Evolutionary conservation across 1,284 basidiomycete species (phyloP), one percentile per base, ranked within the genome.

Genomic region (Mycocalia duriaeana): DNA sequence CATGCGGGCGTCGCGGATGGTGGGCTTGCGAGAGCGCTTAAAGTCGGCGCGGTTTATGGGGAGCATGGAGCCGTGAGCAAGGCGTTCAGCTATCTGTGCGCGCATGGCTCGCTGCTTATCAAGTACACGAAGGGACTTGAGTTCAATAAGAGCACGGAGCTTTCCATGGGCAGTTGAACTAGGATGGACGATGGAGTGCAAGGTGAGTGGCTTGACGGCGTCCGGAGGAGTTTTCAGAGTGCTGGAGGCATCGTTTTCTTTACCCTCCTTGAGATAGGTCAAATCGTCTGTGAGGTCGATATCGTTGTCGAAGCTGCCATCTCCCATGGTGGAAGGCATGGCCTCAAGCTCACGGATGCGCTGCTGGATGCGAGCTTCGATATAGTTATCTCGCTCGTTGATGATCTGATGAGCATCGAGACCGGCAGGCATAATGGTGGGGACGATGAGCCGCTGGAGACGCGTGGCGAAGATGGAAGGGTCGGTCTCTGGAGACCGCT

Each of bases 31-130:
- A 49, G 83, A 80, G 28, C 91, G 82, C 23, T 93, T 84, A 81
- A 96, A 96, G 59, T 94, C 91, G 11, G 86, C 80, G 36, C 94
- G 89, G 67, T 98, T 96, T 49, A 91, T 77, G 1, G 93, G 91
- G 4, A 99, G 79, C 51, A 93, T 82, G n/a, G 91, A 85, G 7
- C 93, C 91, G 50, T 94, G 91, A 48, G 86, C 84, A 57, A 98
- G 82, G 23, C 89, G 86, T 56, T 92, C 87, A 3, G 95, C 86
- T 26, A 98, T 81, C 53, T 89, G 80, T 25, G 93, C 89, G 4
- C 94, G 84, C 58, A 97, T 75, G 23, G 82, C 75, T 22, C 89
- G 82, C 62, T 99, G 96, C 66, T 94, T 94, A 49, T 94, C 88
- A 22, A 96, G 76, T 18, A 99, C 78, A 16, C 88, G 84, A n/a